Base-by-base conservation (phyloP, 345 rosid genomes). In the Erucastrum elatum region DNA sequence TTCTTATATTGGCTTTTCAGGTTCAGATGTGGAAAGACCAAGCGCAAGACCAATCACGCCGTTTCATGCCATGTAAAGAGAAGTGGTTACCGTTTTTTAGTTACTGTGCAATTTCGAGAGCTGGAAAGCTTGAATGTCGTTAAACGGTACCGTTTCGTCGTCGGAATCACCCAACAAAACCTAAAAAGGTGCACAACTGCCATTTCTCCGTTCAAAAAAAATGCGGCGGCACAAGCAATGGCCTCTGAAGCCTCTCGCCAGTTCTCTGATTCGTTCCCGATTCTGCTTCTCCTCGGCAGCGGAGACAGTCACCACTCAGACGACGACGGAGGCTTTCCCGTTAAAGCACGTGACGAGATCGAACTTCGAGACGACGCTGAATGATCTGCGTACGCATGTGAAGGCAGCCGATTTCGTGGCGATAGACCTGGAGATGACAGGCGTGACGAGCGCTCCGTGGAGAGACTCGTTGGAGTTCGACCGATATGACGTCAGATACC, bases 351-450 rank as follows among this genome's bases (percentile, higher is more conserved):
- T 91, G 55, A 91, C 88, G 16, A 84, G 74, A 75, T 90, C 90
- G 61, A 93, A 95, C 88, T 95, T 95, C 87, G 90, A 88, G 34
- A 51, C 92, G 16, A 68, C 87, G 27, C 87, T 90, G 46, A 68
- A 80, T 31, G 84, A 89, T 71, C 92, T 95, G 53, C 78, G 87
- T 46, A 21, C 72, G 34, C 92, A 86, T 56, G 86, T 95, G 8
- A 83, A 86, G 26, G 88, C 90, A 26, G 97, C 98, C 1, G 97
- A 93, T 66, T 95, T 91, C 85, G 90, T 95, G 46, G 98, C 99
- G 41, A 85, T 95, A 75, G 98, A 95, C 87, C 84, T 93, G 55
- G 97, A 95, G 75, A 95, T 95, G 99, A 95, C 92, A 17, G 99
- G 99, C 15, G 77, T 95, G 59, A 86, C 91, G 1, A 91, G 89